Percentiles rank a stretch among this genome's conserved stretches.
Evolutionary conservation across 345 rosid species (phyloP).

Genomic region (Pistacia vera): DNA sequence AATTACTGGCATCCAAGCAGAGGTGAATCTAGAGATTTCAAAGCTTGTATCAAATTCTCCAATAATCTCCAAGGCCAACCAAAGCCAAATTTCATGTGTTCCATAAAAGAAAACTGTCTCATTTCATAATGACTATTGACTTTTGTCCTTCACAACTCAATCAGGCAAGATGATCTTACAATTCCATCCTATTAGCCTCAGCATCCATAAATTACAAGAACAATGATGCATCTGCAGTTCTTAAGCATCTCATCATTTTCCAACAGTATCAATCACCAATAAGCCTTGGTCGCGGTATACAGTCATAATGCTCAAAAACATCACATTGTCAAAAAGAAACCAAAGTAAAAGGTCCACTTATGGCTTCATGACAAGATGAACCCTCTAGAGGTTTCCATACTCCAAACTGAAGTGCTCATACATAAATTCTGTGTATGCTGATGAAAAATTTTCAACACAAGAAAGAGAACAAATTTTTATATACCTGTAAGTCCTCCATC

Average conservation of each 20-base stretch:
- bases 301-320: slow-evolving; percentile 2
- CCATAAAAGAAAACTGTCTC: not conserved
- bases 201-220: not conserved
- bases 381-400: not conserved
- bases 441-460: not conserved
- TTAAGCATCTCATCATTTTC: not conserved
- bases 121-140: slow-evolving; percentile 4
- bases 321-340: not conserved
- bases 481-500: slow-evolving; percentile 84
- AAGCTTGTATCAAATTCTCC: not conserved
- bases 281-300: not conserved
- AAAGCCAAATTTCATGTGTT: slow-evolving; percentile 2
- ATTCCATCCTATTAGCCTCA: not conserved
- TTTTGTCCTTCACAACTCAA: not conserved
- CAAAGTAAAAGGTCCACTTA: not conserved
- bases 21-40: slow-evolving; percentile 3
- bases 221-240: not conserved
- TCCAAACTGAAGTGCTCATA: not conserved
- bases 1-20: not conserved
- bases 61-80: not conserved
- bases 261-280: not conserved
- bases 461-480: not conserved
- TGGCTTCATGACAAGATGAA: not conserved
- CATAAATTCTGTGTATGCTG: not conserved
- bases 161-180: not conserved